Evolutionary conservation across 148 eudicot species (phyloP).

Genomic region (Nepenthes mirabilis): DNA sequence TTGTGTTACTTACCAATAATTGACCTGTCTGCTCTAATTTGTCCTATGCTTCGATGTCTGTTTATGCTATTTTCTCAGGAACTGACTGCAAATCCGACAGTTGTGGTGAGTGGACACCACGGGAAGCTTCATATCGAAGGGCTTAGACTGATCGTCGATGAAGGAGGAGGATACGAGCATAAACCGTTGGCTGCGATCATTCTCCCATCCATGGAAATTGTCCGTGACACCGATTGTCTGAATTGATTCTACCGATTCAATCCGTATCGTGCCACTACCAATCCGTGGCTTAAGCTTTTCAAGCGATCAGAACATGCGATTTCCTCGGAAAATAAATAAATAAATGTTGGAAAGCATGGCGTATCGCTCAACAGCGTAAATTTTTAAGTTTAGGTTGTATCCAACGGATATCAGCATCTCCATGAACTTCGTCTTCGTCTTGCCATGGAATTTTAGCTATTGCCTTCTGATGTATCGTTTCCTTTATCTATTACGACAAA

Average conservation of each 20-base stretch:
- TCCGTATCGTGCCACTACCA: neutral
- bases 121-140: slow-evolving; percentile 78
- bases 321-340: too few species aligned
- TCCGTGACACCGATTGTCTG: slow-evolving; percentile 44
- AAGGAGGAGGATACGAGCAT: slow-evolving; percentile 57
- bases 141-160: slow-evolving; percentile 66
- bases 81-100: slow-evolving; percentile 32
- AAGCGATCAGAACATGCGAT: too few species aligned
- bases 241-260: neutral
- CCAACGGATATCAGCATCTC: too few species aligned
- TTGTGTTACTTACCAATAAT: too few species aligned
- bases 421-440: too few species aligned
- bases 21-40: neutral
- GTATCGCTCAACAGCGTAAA: too few species aligned
- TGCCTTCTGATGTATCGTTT: too few species aligned
- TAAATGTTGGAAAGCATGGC: too few species aligned
- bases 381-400: too few species aligned
- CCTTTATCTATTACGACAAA: too few species aligned
- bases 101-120: slow-evolving; percentile 89
- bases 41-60: neutral
- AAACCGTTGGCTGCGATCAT: slow-evolving; percentile 76
- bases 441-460: too few species aligned
- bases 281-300: too few species aligned
- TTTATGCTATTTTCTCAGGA: slow-evolving; percentile 25
- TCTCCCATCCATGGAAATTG: slow-evolving; percentile 61